A percentile compares a stretch with the other conserved stretches of the same genome.
phyloP scores from a whole-genome alignment of 345 rosid species.

The Brassica juncea region DNA sequence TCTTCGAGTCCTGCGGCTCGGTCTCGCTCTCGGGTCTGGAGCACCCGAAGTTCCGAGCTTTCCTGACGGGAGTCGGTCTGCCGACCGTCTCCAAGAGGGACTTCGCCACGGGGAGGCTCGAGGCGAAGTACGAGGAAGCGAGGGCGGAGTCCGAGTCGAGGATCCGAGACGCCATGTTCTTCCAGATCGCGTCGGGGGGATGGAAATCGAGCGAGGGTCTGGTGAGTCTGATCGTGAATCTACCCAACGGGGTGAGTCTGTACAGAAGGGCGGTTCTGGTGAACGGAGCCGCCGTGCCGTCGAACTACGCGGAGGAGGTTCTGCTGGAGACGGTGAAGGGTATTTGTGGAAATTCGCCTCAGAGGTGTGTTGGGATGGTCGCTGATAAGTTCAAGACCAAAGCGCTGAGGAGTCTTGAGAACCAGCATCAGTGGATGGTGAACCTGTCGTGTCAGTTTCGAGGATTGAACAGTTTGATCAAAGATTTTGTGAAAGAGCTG shows the following conservation, averaged over 20 bases:
- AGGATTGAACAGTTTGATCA: constrained; percentile 73
- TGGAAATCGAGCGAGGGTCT: constrained; percentile 61
- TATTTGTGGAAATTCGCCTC: constrained; percentile 78
- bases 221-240: constrained; percentile 78
- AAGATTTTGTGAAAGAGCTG: constrained; percentile 76
- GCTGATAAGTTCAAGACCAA: constrained; percentile 82
- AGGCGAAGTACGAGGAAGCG: constrained; percentile 74
- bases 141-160: constrained; percentile 78
- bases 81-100: constrained; percentile 75
- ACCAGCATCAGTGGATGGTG: constrained; percentile 94
- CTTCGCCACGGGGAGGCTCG: constrained; percentile 64
- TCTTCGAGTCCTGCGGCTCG: constrained; percentile 92
- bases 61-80: constrained; percentile 79
- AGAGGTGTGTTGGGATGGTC: constrained; percentile 91
- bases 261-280: constrained; percentile 75
- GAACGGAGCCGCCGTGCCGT: constrained; percentile 60
- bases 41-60: constrained; percentile 91
- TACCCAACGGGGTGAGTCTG: constrained; percentile 94
- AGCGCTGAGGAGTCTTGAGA: constrained; percentile 84
- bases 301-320: constrained; percentile 89
- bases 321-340: constrained; percentile 76
- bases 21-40: constrained; percentile 89
- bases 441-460: constrained; percentile 89
- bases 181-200: constrained; percentile 90
- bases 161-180: constrained; percentile 93